phyloP scores from a whole-genome alignment of 2,329 filamentous ascomycete species.

The Sphaceloma murrayae region DNA sequence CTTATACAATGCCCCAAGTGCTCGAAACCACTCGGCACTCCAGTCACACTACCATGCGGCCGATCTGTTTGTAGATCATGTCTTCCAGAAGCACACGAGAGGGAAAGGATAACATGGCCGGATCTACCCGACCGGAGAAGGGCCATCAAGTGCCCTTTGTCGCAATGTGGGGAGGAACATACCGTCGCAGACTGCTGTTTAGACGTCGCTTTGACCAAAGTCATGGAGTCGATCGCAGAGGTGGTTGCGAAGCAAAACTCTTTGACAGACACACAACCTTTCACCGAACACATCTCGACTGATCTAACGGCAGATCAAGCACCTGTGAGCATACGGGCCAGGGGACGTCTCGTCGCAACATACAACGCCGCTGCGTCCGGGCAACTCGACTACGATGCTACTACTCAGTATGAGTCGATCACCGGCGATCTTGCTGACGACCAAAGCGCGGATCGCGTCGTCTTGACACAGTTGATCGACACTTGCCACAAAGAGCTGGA shows the following conservation, averaged over 20 bases:
- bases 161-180: slow-evolving; percentile 59
- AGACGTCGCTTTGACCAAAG: slow-evolving; percentile 67
- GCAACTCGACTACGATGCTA: slow-evolving; percentile 46
- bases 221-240: slow-evolving; percentile 51
- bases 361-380: slow-evolving; percentile 57
- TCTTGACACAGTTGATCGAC: slow-evolving; percentile 53
- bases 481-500: slow-evolving; percentile 62
- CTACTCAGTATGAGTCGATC: slow-evolving; percentile 42
- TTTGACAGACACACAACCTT: slow-evolving; percentile 24
- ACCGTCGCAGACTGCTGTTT: slow-evolving; percentile 64
- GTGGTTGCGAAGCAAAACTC: slow-evolving; percentile 40
- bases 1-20: slow-evolving; percentile 71
- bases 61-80: slow-evolving; percentile 67
- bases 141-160: slow-evolving; percentile 66
- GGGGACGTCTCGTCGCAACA: slow-evolving; percentile 54
- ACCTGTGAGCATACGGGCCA: too few relatives aligned
- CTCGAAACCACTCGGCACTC: slow-evolving; percentile 55
- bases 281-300: slow-evolving; percentile 31
- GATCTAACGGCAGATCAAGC: too few relatives aligned
- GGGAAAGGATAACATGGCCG: slow-evolving; percentile 69
- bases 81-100: slow-evolving; percentile 55
- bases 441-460: slow-evolving; percentile 36
- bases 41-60: slow-evolving; percentile 73
- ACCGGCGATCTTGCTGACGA: slow-evolving; percentile 31
- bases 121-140: slow-evolving; percentile 54